Conservation (phyloP, 2,329 filamentous ascomycete species). For the Zasmidium cellare region DNA sequence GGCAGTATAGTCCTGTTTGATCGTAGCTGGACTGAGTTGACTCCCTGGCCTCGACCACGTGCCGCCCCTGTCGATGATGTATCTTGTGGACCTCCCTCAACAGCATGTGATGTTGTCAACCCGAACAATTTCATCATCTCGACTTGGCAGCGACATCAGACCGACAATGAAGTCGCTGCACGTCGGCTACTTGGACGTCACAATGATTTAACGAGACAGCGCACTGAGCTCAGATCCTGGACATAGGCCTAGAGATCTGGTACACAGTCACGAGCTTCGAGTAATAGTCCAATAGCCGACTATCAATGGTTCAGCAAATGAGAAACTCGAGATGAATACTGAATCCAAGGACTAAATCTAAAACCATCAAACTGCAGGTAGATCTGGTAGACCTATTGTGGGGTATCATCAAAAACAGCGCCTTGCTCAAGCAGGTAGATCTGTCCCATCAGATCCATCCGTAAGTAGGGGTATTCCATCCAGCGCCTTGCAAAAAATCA, state of each 20-base stretch:
- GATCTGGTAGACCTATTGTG: neutral
- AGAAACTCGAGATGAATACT: too few species aligned
- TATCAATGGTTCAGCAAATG: too few species aligned
- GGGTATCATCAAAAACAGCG: slow-evolving; percentile 6
- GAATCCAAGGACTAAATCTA: too few species aligned
- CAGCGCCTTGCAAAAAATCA: slow-evolving; percentile 2
- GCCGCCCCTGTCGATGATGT: neutral
- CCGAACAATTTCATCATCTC: neutral
- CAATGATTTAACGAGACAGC: too few species aligned
- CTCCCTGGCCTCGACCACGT: neutral
- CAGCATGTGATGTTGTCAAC: neutral
- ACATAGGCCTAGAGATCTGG: too few species aligned
- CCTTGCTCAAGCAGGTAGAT: slow-evolving; percentile 4
- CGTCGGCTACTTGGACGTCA: too few species aligned
- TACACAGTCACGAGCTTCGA: too few species aligned
- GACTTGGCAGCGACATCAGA: neutral
- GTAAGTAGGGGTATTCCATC: slow-evolving; percentile 1
- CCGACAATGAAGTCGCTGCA: too few species aligned
- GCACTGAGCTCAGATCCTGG: too few species aligned
- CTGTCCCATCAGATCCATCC: neutral
- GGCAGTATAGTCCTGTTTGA: neutral
- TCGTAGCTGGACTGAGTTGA: neutral
- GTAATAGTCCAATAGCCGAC: too few species aligned
- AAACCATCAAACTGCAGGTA: neutral
- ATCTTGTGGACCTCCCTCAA: neutral